Percentiles rank a stretch among this genome's conserved stretches.
phyloP scores from a whole-genome alignment of 2,329 filamentous ascomycete genomes.

The Cladosporium colombiae region DNA sequence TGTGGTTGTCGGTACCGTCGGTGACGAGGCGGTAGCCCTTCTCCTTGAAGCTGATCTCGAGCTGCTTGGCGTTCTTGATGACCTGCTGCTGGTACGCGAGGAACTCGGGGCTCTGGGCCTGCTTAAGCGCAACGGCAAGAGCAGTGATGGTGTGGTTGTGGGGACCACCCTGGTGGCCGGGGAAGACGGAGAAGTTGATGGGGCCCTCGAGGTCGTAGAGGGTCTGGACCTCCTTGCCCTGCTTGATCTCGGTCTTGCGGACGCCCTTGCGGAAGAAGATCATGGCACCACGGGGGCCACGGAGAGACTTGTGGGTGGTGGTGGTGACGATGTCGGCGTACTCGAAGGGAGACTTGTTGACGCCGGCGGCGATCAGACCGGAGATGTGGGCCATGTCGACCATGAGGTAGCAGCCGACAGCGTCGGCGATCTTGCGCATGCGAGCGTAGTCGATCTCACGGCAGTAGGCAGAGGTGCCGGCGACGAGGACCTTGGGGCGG shows the following conservation, averaged over 20 bases:
- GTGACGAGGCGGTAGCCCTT: slow-evolving; percentile 93
- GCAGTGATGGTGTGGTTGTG: slow-evolving; percentile 99
- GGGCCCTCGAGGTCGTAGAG: slow-evolving; percentile 92
- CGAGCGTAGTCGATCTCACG: slow-evolving; percentile 94
- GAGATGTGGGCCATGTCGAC: slow-evolving; percentile 99
- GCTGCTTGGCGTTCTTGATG: slow-evolving; percentile 86
- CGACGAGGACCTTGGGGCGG: slow-evolving; percentile 93
- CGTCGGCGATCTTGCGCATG: slow-evolving; percentile 95
- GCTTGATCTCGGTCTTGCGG: slow-evolving; percentile 84
- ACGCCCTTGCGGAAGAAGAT: slow-evolving; percentile 99
- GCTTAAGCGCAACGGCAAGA: slow-evolving; percentile 89
- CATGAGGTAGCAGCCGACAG: slow-evolving; percentile 88
- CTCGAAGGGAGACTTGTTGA: slow-evolving; percentile 90
- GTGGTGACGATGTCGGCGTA: slow-evolving; percentile 96
- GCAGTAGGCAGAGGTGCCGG: slow-evolving; percentile 97
- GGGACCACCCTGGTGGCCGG: slow-evolving; percentile 95
- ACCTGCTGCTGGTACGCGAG: slow-evolving; percentile 92
- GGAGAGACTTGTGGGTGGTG: slow-evolving; percentile 98
- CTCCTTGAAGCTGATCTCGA: slow-evolving; percentile 74
- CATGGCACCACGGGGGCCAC: slow-evolving; percentile 97
- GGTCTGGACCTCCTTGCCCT: slow-evolving; percentile 71
- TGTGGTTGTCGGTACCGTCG: slow-evolving; percentile 95
- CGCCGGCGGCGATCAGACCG: slow-evolving; percentile 86
- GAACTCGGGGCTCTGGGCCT: slow-evolving; percentile 88
- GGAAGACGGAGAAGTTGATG: slow-evolving; percentile 99